Conservation (phyloP, 805 yeast genomes). For the Yamadazyma akitaensis region DNA sequence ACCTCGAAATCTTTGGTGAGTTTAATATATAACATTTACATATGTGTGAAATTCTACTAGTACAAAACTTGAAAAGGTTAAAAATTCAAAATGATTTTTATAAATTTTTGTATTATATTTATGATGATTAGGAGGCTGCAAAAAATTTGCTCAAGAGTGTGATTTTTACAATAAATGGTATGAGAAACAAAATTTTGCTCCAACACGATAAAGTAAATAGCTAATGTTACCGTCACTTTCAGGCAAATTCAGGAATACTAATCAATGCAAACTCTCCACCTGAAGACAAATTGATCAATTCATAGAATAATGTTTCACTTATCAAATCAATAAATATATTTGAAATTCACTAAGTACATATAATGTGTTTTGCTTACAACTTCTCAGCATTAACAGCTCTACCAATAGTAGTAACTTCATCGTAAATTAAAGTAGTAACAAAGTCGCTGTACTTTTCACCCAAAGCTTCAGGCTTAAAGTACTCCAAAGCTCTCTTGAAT, state of each 20-base stretch:
- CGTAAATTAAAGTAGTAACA: conserved; percentile 72
- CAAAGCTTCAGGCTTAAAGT: conserved; percentile 68
- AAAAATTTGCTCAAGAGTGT: not conserved
- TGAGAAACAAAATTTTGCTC: not conserved
- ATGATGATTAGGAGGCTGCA: not conserved
- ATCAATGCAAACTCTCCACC: too few species aligned
- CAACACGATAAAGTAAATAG: not conserved
- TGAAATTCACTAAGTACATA: not conserved
- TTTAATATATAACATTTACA: too few species aligned
- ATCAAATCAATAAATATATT: not conserved
- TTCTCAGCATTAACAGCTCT: conserved; percentile 41
- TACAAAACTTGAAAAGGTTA: too few species aligned
- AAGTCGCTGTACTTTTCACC: conserved; percentile 75
- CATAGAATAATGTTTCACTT: not conserved
- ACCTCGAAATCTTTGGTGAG: too few species aligned
- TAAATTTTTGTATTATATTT: too few species aligned
- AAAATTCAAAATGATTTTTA: too few species aligned
- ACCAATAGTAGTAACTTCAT: conserved; percentile 59
- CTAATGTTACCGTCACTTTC: too few species aligned
- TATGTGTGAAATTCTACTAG: too few species aligned
- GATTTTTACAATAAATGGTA: not conserved
- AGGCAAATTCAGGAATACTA: too few species aligned
- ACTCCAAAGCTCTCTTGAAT: conserved; percentile 64
- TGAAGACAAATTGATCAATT: too few species aligned
- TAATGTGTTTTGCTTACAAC: conserved; percentile 26